Percentiles rank a stretch among this genome's conserved stretches.
Evolutionary conservation across 352 stramenopile species (phyloP).

Genomic region (Globisporangium barbulae): DNA sequence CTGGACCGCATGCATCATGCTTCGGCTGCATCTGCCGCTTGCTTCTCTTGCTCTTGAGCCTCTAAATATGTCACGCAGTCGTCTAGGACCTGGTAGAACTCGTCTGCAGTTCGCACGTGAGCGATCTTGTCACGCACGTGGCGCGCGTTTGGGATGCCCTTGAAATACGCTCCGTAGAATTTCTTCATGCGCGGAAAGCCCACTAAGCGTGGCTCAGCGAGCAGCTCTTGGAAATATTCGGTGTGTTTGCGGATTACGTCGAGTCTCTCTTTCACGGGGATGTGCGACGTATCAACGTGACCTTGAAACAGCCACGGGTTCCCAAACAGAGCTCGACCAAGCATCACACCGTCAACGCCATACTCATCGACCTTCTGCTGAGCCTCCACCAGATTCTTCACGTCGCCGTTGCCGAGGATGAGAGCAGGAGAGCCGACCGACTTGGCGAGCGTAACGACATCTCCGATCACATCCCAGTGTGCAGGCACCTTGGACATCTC

Average conservation of each 20-base stretch:
- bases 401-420: conserved; percentile 79
- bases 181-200: conserved; percentile 78
- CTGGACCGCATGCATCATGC: background rate
- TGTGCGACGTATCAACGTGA: conserved; percentile 45
- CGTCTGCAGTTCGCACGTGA: conserved; percentile 35
- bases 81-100: conserved; percentile 61
- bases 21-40: conserved; percentile 2
- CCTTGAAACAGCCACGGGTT: conserved; percentile 84
- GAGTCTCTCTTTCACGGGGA: conserved; percentile 48
- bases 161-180: conserved; percentile 74
- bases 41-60: conserved; percentile 19
- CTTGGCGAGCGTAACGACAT: conserved; percentile 57
- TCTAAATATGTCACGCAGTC: conserved; percentile 38
- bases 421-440: conserved; percentile 48
- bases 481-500: conserved; percentile 83
- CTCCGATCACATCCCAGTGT: conserved; percentile 80
- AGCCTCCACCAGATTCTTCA: conserved; percentile 60
- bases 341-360: conserved; percentile 76
- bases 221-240: conserved; percentile 61
- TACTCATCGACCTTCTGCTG: conserved; percentile 63
- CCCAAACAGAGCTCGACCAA: conserved; percentile 71
- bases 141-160: conserved; percentile 68
- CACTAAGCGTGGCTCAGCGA: conserved; percentile 41
- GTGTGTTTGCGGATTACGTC: conserved; percentile 63
- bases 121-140: conserved; percentile 58